These are phyloP conservation scores for Seiridium unicorne DNA, from an alignment of 2,329 filamentous ascomycete species.

Conservation along the genomic window DNA sequence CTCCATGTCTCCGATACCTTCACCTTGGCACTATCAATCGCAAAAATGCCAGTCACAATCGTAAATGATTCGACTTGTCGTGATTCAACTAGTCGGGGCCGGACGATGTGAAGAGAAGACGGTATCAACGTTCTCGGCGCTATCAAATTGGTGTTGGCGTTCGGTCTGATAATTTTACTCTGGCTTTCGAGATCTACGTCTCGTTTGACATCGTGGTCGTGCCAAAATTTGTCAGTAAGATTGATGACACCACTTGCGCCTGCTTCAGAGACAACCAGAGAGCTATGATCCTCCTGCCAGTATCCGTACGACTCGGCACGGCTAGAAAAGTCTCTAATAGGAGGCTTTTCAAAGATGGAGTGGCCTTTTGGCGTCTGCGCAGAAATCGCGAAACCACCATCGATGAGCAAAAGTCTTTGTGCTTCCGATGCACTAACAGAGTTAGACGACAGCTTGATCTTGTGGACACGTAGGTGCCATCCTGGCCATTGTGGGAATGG, in stretches of 20 bases:
- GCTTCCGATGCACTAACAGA: too few relatives aligned
- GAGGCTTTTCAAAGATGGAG: background rate
- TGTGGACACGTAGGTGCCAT: constrained; percentile 4
- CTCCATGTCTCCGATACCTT: background rate
- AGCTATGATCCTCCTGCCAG: background rate
- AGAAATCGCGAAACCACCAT: constrained; percentile 7
- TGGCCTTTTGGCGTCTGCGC: background rate
- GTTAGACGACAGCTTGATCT: background rate
- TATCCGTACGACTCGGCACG: background rate
- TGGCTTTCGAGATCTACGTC: background rate
- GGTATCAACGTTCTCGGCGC: constrained; percentile 1
- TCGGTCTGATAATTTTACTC: constrained; percentile 2
- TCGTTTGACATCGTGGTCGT: background rate
- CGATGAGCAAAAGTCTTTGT: background rate
- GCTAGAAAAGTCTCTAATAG: background rate
- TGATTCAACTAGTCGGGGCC: background rate
- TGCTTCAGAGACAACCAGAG: background rate
- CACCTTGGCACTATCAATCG: background rate
- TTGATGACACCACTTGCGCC: constrained; percentile 1
- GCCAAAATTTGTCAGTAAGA: background rate
- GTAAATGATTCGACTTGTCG: background rate
- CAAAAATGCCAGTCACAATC: background rate
- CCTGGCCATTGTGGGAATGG: constrained; percentile 1
- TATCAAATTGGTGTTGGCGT: constrained; percentile 6
- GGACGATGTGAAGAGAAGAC: background rate